Evolutionary conservation across 441 rosid species (phyloP).

Genomic region (Populus hybrid): DNA sequence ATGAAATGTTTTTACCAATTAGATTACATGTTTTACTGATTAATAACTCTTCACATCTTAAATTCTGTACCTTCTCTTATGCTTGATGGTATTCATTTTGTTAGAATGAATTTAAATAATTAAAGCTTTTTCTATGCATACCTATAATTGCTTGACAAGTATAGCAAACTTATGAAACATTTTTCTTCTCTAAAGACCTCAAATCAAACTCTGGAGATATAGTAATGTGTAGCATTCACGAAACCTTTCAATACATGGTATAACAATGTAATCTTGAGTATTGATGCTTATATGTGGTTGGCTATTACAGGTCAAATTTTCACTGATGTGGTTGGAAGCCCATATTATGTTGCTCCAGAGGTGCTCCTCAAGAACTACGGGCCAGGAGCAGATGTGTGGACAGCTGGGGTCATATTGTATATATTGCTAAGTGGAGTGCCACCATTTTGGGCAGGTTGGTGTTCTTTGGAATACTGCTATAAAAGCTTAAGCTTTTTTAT

Average conservation of each 20-base stretch:
- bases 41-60: not conserved
- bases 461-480: not conserved
- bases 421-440: conserved; percentile 96
- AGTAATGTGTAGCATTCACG: not conserved
- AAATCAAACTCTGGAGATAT: not conserved
- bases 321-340: conserved; percentile 95
- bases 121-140: not conserved
- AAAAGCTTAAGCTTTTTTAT: not conserved
- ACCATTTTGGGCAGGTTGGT: conserved; percentile 96
- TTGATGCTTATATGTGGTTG: not conserved
- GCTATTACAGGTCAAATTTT: conserved; percentile 62
- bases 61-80: not conserved
- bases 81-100: not conserved
- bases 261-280: not conserved
- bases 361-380: conserved; percentile 88
- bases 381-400: conserved; percentile 98
- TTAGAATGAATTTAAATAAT: not conserved
- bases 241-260: not conserved
- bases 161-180: not conserved
- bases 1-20: not conserved
- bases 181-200: not conserved
- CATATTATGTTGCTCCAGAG: conserved; percentile 97
- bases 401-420: conserved; percentile 93
- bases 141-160: not conserved
- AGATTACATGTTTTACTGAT: not conserved